Conservation (phyloP, 1,284 basidiomycete species). For the Lentinula novae-zelandiae region DNA sequence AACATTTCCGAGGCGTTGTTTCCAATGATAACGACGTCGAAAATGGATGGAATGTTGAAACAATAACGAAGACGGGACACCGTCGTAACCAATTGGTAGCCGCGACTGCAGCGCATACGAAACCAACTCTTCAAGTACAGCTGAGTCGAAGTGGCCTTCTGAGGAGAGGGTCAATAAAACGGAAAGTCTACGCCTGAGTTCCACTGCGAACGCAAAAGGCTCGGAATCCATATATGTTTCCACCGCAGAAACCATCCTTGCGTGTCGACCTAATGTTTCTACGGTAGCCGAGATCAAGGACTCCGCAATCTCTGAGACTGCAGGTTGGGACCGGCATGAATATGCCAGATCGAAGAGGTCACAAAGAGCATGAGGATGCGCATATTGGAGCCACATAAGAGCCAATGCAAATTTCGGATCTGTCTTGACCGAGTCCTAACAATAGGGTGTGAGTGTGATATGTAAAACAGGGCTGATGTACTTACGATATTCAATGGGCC, state of each 20-base stretch:
- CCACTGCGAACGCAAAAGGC: background rate
- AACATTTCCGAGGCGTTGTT: constrained; percentile 21
- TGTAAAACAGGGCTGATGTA: background rate
- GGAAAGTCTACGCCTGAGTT: constrained; percentile 11
- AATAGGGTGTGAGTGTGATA: too few relatives aligned
- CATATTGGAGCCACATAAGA: constrained; percentile 12
- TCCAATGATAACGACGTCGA: constrained; percentile 24
- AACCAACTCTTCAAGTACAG: constrained; percentile 45
- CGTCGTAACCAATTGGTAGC: constrained; percentile 31
- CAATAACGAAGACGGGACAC: background rate
- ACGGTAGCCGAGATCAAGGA: background rate
- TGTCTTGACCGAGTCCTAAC: background rate
- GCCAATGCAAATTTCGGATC: background rate
- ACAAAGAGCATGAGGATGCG: constrained; percentile 28
- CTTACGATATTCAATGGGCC: background rate
- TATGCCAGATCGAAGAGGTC: constrained; percentile 31
- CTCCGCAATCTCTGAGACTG: background rate
- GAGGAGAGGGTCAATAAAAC: constrained; percentile 20
- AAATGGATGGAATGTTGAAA: background rate
- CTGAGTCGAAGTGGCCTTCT: constrained; percentile 21
- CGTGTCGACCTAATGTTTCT: background rate
- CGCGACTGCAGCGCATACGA: constrained; percentile 35
- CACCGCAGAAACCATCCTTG: background rate
- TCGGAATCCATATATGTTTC: background rate
- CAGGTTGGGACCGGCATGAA: constrained; percentile 13